Conservation (phyloP, 2,329 filamentous ascomycete genomes). For the Penicillium sp. region DNA sequence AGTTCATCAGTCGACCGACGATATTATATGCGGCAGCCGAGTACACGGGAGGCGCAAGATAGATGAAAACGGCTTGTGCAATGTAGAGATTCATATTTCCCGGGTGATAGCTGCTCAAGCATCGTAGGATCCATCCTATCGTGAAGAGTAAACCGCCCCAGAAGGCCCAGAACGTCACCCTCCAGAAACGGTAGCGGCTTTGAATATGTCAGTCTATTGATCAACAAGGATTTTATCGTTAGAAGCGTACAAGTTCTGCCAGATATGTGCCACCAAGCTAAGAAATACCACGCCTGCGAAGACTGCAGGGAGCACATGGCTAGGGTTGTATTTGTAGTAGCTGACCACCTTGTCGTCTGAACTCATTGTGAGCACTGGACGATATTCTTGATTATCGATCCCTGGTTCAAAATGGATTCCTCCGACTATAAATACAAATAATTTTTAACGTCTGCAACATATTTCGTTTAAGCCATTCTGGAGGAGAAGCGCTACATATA, state of each 20-base stretch:
- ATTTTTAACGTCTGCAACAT: neutral
- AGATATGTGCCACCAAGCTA: conserved; percentile 37
- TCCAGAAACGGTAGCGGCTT: conserved; percentile 39
- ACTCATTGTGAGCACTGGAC: conserved; percentile 11
- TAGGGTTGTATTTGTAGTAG: conserved; percentile 38
- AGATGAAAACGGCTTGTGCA: conserved; percentile 41
- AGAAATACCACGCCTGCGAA: conserved; percentile 39
- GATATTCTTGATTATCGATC: neutral
- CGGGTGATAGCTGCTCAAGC: conserved; percentile 35
- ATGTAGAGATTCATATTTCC: conserved; percentile 38
- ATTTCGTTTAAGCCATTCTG: neutral
- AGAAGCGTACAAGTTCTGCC: conserved; percentile 39
- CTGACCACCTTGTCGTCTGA: conserved; percentile 11
- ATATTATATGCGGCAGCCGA: conserved; percentile 45
- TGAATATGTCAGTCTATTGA: conserved; percentile 3
- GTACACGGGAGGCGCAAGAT: conserved; percentile 43
- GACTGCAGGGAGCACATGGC: conserved; percentile 38
- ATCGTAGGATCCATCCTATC: conserved; percentile 42
- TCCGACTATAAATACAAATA: conserved; percentile 16
- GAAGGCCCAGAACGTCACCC: conserved; percentile 42
- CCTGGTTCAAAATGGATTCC: neutral
- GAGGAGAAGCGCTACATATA: conserved; percentile 10
- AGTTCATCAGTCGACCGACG: conserved; percentile 43
- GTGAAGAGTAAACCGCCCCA: conserved; percentile 44
- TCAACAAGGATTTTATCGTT: neutral